Base-by-base conservation (phyloP, 169 alveolate genomes). In the Theileria parva region DNA sequence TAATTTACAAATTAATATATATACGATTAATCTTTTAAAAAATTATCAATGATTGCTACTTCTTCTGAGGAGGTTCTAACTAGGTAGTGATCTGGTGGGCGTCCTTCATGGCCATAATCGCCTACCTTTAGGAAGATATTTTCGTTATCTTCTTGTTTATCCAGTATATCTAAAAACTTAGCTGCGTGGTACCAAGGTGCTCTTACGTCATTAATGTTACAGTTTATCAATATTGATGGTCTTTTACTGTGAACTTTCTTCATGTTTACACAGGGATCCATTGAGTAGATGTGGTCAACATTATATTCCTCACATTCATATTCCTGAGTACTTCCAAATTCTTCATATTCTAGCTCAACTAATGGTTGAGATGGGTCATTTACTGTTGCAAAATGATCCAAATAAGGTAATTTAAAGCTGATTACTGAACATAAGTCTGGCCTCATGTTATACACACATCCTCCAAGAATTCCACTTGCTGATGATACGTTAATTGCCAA, bases 361-460 rank as follows among this genome's bases (percentile, higher is more conserved):
- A 81, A 66, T 0, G 87, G 76, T 28, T 86, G 57, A 1, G 32
- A 21, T 9, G 34, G 27, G 25, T 77, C 91, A 21, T 63, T 66
- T 8, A 88, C 34, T n/a, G 75, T 72, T 15, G 71, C 77, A 19
- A 77, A 53, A 30, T 77, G 74, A 53, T 90, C 93, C 76, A 88
- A 53, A 60, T 79, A 81, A 0, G 94, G 94, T 51, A 86, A 72
- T 17, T 81, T 70, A 17, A 88, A 71, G 53, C 81, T 34, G n/a
- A 89, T 39, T 65, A 66, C 64, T 39, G 75, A 71, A 66, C 89
- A 83, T 39, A 83, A 28, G 21, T 75, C 89, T 4, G 89, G 89
- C 3, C 86, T 71, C 79, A 83, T 76, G 75, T 83, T 83, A 67
- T 76, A 83, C 13, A 83, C 25, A 59, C 81, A 70, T 32, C 86